These are phyloP conservation scores for Haberlea rhodopensis DNA, from an alignment of 257 asterid species.

Conservation along the genomic window DNA sequence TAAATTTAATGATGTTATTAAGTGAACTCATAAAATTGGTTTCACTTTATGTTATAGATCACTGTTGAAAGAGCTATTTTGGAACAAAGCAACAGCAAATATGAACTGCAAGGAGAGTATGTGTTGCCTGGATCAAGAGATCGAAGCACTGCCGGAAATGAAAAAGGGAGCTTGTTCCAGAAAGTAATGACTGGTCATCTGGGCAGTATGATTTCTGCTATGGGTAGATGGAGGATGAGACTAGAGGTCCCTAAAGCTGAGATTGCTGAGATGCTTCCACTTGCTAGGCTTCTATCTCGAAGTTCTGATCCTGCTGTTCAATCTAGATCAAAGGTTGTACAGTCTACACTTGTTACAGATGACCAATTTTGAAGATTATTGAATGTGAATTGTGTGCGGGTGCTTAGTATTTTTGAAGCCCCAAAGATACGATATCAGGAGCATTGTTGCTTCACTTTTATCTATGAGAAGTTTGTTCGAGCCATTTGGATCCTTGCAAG, in stretches of 20 bases:
- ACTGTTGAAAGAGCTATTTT: constrained; percentile 84
- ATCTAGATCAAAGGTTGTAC: constrained; percentile 92
- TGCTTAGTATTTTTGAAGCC: neutral
- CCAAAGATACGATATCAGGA: neutral
- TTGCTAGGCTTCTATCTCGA: constrained; percentile 96
- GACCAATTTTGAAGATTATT: constrained; percentile 14
- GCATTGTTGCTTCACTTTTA: constrained; percentile 13
- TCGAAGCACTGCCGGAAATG: constrained; percentile 73
- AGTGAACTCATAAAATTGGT: neutral
- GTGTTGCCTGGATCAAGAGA: constrained; percentile 98
- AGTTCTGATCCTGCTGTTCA: constrained; percentile 98
- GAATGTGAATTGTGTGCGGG: constrained; percentile 12
- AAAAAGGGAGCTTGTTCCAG: constrained; percentile 83
- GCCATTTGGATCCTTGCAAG: constrained; percentile 9
- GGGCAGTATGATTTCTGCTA: constrained; percentile 90
- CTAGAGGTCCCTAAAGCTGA: constrained; percentile 98
- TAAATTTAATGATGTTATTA: neutral
- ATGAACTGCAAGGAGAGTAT: constrained; percentile 98
- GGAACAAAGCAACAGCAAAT: constrained; percentile 95
- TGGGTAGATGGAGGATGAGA: constrained; percentile 99
- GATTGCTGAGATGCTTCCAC: constrained; percentile 99
- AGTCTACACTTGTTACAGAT: constrained; percentile 23
- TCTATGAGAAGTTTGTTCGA: neutral
- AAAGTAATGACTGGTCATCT: constrained; percentile 95
- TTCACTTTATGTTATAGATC: constrained; percentile 51